Base-by-base conservation (phyloP, 139 green algal species). In the Tetradesmus lagerheimii region DNA sequence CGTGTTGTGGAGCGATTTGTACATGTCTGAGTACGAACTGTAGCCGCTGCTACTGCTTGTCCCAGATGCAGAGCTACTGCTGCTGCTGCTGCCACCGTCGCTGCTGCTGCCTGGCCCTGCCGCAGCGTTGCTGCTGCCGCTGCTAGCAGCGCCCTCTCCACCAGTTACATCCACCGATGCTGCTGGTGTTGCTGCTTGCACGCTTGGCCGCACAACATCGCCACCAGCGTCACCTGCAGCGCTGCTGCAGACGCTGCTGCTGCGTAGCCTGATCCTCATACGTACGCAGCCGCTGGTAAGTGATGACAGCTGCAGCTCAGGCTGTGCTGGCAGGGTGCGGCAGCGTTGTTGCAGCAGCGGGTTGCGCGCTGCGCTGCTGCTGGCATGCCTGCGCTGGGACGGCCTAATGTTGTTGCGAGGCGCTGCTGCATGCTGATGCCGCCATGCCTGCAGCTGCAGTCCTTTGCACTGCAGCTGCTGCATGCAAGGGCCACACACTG, bases 391-490 rank as follows among this genome's bases (percentile, higher is more conserved):
- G 47, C 66, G 38, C 50, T 47, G n/a, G 34, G 50, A 31, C 50
- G 20, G 12, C 47, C 47, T 71, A 23, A 31, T 71, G 57, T 8
- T 31, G 57, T 23, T 71, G 57, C 8, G 57, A 11, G 23, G 57
- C 57, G 15, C 27, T 20, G 34, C 80, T 86, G 35, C 80, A 75
- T 45, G 80, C 18, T 45, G n/a, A 8, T 78, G 82, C 82, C 66
- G 82, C 80, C 80, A 45, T 75, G 80, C 80, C 80, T 45, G 80
- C 80, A 86, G 80, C 80, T 86, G 80, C 45, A 43, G 45, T 66
- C 34, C n/a, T 38, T n/a, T 27, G 39, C n/a, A 39, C 79, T 84
- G 79, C 80, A 74, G 80, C 47, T 86, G 80, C 82, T 87, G 82
- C 82, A 87, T 87, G 37, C 82, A 79, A 78, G 37, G 80, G n/a